Evolutionary conservation across 345 rosid species (phyloP), one percentile per base, ranked within the genome.

Genomic region (Gossypium turneri): DNA sequence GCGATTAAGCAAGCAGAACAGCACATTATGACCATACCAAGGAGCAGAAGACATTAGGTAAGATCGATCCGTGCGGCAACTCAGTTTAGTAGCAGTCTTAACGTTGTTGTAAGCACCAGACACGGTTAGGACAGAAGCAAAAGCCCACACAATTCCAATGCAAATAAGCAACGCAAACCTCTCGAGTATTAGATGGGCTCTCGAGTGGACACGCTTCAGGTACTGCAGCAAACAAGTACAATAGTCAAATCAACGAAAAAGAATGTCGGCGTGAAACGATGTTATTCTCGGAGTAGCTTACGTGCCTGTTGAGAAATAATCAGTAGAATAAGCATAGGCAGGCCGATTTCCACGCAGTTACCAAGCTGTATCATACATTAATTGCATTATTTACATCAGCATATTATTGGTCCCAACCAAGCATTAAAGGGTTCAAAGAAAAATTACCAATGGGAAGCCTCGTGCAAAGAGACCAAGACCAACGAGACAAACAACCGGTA

Each of bases 31-130:
- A 25, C n/a, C 43, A 47, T 87, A 93, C 99, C 99, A 95, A 64
- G 96, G 86, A 74, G 99, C 94, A 72, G 96, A 85, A 56, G 95
- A 83, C 71, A 95, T 72, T 73, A 93, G 92, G 80, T 11, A 81
- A 19, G 97, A 83, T 11, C 86, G 82, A 86, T 95, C 96, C 24
- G 84, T 84, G 58, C 98, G 94, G 77, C 98, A 95, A 79, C 92
- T 95, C 48, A 60, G 81, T 85, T 93, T 82, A 24, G 99, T 93
- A 41, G 61, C 81, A 51, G 22, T 72, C 24, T 84, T 73, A 43
- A 83, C 97, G 67, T 90, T 85, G 81, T 93, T 95, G 88, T 95
- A 95, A 72, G 99, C 94, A 58, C 99, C 99, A 60, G 98, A 78
- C 66, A 78, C 96, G 64, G 99, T 93, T 48, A 95, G 96, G 81